Evolutionary conservation across 2,329 filamentous ascomycete genomes (phyloP), one percentile per base, ranked within the genome.

Genomic region (Boeremia lycopersici): DNA sequence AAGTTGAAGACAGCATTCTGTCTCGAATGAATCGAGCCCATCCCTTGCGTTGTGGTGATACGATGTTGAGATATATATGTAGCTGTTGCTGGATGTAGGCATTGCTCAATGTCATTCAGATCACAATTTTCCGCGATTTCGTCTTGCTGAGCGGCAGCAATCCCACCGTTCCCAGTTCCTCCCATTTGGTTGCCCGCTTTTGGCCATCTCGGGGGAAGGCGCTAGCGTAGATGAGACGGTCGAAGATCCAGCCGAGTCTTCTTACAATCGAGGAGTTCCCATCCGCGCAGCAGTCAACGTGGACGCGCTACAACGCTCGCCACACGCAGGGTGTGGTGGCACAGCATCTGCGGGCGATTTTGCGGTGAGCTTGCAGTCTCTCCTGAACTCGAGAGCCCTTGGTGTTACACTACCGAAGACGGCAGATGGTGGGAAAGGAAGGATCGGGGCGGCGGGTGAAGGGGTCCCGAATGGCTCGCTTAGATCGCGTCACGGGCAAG

Each of bases 151-250:
- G 51, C 29, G 51, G 39, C 39, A 54, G 43, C 23, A 35, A 6
- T 12, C 2, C 12, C 25, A 1, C 15, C 30, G 15, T 31, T 19
- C n/a, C 23, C 10, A 13, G 39, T 12, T 40, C 15, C 15, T 41
- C 40, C 6, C 33, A 39, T 45, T 23, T 40, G 26, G 13, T 45
- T 23, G 40, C 34, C 28, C 17, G 40, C 19, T 35, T 23, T 36
- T 49, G 41, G n/a, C 30, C 25, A 40, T 42, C 41, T 46, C 47
- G 52, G 46, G 25, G 41, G 41, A 50, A 47, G 40, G 52, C 52
- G 52, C 52, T 46, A 55, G 46, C 42, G 42, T 46, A 29, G 34
- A 34, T 44, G 25, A 45, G 10, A 42, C 25, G 38, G 11, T 15
- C 41, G 30, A 40, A 13, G 13, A 17, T 35, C 39, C 34, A 26